Evolutionary conservation across 257 asterid genomes (phyloP).

Genomic region (Solanum habrochaites): DNA sequence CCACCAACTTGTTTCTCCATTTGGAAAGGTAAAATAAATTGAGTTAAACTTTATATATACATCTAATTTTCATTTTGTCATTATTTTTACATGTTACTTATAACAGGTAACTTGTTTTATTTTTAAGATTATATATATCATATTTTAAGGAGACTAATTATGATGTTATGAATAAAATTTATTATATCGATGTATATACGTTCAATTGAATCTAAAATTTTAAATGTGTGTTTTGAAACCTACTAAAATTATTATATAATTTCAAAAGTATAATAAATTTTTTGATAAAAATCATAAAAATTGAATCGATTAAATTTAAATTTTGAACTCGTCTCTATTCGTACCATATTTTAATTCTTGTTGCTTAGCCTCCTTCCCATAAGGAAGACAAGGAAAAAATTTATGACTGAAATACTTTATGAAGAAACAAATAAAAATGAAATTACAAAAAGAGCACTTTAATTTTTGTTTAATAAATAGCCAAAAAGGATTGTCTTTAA

Average conservation of each 20-base stretch:
- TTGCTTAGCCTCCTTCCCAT: not conserved
- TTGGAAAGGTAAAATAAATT: slow-evolving; percentile 66
- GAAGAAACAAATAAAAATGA: slow-evolving; percentile 21
- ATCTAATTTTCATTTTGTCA: not conserved
- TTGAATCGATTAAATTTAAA: not conserved
- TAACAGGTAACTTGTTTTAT: not conserved
- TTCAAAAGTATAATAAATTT: not conserved
- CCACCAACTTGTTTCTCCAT: slow-evolving; percentile 96
- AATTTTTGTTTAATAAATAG: not conserved
- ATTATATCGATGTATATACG: not conserved
- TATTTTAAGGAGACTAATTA: not conserved
- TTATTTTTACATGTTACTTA: not conserved
- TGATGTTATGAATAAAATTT: not conserved
- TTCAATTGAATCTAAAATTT: not conserved
- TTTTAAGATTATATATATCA: not conserved
- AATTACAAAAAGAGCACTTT: not conserved
- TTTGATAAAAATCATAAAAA: not conserved
- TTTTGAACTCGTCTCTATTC: not conserved
- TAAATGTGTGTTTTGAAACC: not conserved
- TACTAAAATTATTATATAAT: not conserved
- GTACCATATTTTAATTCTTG: not conserved
- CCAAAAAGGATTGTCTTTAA: slow-evolving; percentile 13
- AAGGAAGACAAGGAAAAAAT: not conserved
- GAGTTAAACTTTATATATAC: not conserved
- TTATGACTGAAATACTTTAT: not conserved